phyloP scores from a whole-genome alignment of 768 basidiomycete species.

The Boletellus ananas region DNA sequence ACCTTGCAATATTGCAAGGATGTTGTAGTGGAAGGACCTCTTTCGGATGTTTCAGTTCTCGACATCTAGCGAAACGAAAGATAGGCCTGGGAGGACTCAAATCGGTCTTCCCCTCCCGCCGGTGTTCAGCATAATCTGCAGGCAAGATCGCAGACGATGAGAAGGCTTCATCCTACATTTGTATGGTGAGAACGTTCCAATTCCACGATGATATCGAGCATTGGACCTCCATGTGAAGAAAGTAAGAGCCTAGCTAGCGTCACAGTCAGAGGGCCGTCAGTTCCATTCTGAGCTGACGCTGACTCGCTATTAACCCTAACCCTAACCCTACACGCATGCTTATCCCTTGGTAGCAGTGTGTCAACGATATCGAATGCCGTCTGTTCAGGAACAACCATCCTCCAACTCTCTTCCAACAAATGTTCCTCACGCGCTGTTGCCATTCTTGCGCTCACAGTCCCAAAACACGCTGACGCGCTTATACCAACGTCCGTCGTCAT shows the following conservation, averaged over 20 bases:
- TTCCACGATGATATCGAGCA: conserved; percentile 2
- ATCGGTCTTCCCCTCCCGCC: neutral
- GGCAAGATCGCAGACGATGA: neutral
- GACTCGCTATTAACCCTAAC: no score
- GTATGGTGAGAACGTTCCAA: neutral
- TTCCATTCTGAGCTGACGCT: no score
- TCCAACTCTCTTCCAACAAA: conserved; percentile 14
- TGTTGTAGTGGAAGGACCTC: no score
- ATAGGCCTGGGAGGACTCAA: no score
- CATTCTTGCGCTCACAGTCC: conserved; percentile 78
- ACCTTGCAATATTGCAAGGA: no score
- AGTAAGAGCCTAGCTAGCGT: no score
- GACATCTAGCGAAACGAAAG: no score
- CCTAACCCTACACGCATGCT: neutral
- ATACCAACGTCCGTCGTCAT: conserved; percentile 83
- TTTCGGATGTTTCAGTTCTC: no score
- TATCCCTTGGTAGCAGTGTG: no score
- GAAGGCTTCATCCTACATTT: neutral
- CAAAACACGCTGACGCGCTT: conserved; percentile 73
- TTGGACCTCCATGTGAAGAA: no score
- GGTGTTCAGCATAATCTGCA: conserved; percentile 9
- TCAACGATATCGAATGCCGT: conserved; percentile 17
- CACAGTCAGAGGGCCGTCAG: neutral
- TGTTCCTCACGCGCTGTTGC: conserved; percentile 62
- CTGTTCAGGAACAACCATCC: conserved; percentile 18